Evolutionary conservation across 495 filamentous ascomycete genomes (phyloP), one percentile per base, ranked within the genome.

Genomic region (Durotheca rogersii): DNA sequence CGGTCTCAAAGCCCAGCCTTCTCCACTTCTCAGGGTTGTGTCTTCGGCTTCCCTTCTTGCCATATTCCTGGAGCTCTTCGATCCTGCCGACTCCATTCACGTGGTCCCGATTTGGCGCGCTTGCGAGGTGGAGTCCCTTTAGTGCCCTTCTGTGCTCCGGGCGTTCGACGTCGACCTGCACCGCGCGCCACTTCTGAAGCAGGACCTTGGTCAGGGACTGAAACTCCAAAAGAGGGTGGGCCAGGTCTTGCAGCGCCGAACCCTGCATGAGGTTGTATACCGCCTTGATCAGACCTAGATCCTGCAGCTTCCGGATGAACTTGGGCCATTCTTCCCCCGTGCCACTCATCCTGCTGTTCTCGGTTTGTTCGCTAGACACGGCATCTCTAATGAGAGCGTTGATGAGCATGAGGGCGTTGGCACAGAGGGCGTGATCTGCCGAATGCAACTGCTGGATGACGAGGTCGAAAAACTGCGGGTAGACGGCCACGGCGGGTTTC

Each of bases 1-100:
- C 94, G 0, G 89, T 85, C 67, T 93, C 87, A 61, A 99, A 99
- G 2, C 93, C 93, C 27, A 98, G 67, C 32, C 92, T 76, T 47
- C 90, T 75, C 93, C 93, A 98, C 68, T 96, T 96, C 58, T 95
- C 89, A 0, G 94, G 86, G 56, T 91, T 87, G 41, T 92, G 87
- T 63, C 76, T 79, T 66, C 79, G 80, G 51, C 78, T 84, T 41
- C 78, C 67, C 59, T 76, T 79, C 61, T 67, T 77, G 31, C 59
- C 56, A 2, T 45, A 52, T 5, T 64, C 67, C 17, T 62, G 68
- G n/a, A 63, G 63, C 29, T 69, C 66, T 46, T 64, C 64, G 23
- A 48, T 16, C 17, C 54, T 65, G 6, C 52, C 60, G 4, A 59
- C 40, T 9, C 70, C 70, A 37, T 70, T 73, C 3, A 60, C 45